Evolutionary conservation across 768 basidiomycete species (phyloP).

Genomic region (Amanita rubescens): DNA sequence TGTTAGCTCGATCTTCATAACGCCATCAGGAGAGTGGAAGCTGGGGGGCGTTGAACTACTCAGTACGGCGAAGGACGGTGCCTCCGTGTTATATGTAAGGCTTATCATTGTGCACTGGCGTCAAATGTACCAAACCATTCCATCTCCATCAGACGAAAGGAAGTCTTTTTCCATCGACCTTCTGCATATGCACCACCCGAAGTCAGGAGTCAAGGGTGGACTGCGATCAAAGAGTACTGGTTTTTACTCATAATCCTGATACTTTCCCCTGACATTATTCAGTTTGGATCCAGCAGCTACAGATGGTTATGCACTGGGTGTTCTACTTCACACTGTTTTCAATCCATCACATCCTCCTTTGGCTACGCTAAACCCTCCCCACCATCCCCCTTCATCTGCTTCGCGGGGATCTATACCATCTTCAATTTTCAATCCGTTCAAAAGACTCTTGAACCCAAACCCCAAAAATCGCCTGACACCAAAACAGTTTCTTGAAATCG

Average conservation of each 20-base stretch:
- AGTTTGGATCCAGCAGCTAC: conserved; percentile 52
- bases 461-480: conserved; percentile 71
- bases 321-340: conserved; percentile 82
- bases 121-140: conserved; percentile 10
- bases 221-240: conserved; percentile 69
- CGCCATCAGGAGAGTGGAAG: conserved; percentile 94
- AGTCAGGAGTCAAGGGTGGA: conserved; percentile 84
- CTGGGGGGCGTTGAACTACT: conserved; percentile 91
- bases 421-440: conserved; percentile 71
- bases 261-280: conserved; percentile 4
- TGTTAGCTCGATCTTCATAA: conserved; percentile 77
- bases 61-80: conserved; percentile 75
- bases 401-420: conserved; percentile 72
- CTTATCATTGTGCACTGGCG: conserved; percentile 4
- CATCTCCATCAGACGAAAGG: conserved; percentile 52
- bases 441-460: conserved; percentile 85
- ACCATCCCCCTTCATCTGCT: conserved; percentile 69
- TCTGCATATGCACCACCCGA: conserved; percentile 70
- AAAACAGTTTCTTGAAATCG: conserved; percentile 70
- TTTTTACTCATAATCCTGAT: background rate
- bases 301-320: conserved; percentile 85
- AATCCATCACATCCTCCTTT: conserved; percentile 76
- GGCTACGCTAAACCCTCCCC: conserved; percentile 61
- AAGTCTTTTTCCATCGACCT: conserved; percentile 52
- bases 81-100: conserved; percentile 75